These are phyloP conservation scores for Pontederia crassipes DNA, from an alignment of 176 grass and related monocot genomes.

Conservation along the genomic window DNA sequence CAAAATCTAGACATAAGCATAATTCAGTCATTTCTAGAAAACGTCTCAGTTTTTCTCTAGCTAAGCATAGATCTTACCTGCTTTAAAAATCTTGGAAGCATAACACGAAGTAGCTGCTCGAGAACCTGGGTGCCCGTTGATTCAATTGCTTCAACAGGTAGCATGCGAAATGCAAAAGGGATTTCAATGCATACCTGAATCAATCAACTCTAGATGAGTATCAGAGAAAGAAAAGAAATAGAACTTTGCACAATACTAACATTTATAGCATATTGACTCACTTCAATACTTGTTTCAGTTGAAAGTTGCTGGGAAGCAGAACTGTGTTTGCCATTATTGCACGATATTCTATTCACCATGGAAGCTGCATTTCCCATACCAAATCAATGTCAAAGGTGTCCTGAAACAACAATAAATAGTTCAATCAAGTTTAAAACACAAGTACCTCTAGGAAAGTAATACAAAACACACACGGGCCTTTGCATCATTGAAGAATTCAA, in stretches of 20 bases:
- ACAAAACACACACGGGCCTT: too few species aligned
- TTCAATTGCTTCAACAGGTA: constrained; percentile 76
- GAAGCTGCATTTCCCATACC: constrained; percentile 37
- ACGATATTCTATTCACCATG: constrained; percentile 93
- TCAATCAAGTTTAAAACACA: constrained; percentile 22
- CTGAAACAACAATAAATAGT: constrained; percentile 51
- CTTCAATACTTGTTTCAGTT: constrained; percentile 87
- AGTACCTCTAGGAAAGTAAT: background rate
- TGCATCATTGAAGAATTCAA: too few species aligned
- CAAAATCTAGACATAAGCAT: too few species aligned
- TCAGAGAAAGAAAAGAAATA: background rate
- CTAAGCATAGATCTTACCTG: constrained; percentile 31
- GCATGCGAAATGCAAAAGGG: constrained; percentile 65
- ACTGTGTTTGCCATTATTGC: constrained; percentile 30
- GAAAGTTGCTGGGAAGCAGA: constrained; percentile 49
- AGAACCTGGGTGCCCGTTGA: constrained; percentile 87
- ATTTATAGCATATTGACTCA: constrained; percentile 11
- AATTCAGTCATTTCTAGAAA: too few species aligned
- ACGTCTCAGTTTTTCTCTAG: too few species aligned
- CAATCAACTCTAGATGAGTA: background rate
- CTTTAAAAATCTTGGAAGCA: constrained; percentile 87
- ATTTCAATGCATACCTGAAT: constrained; percentile 80
- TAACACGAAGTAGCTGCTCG: constrained; percentile 59
- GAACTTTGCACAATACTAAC: background rate
- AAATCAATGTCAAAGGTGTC: constrained; percentile 4